These are phyloP conservation scores for Alnus rubra DNA, from an alignment of 306 rosid genomes.

Conservation along the genomic window DNA sequence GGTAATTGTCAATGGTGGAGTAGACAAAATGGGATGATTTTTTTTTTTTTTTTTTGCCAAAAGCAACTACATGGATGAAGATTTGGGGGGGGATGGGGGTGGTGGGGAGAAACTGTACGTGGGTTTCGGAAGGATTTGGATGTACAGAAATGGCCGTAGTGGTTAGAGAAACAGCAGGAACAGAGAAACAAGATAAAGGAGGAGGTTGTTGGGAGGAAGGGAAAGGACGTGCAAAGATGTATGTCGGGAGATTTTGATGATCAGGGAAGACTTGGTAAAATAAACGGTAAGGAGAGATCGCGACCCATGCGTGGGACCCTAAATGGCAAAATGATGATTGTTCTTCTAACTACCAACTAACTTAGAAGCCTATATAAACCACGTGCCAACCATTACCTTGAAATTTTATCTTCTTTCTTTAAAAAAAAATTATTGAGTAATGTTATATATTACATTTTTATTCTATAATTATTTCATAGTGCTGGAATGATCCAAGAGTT, in stretches of 20 bases:
- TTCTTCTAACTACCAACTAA: not conserved
- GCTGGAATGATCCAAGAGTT: no score
- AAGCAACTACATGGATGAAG: not conserved
- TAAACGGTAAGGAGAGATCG: slow-evolving; percentile 8
- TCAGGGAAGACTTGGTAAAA: slow-evolving; percentile 41
- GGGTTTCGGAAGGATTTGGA: slow-evolving; percentile 19
- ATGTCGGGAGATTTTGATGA: slow-evolving; percentile 27
- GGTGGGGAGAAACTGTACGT: slow-evolving; percentile 16
- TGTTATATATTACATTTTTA: no score
- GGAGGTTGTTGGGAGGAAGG: slow-evolving; percentile 39
- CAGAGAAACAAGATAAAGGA: not conserved
- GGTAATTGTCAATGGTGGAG: not conserved
- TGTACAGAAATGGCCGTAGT: slow-evolving; percentile 12
- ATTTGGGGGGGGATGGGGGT: not conserved
- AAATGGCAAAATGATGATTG: not conserved
- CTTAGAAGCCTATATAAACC: not conserved
- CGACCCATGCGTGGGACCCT: slow-evolving; percentile 52
- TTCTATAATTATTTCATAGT: no score
- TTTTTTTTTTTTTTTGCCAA: not conserved
- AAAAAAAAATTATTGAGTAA: no score
- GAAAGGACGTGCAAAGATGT: slow-evolving; percentile 42
- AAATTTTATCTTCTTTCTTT: no score
- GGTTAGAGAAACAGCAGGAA: slow-evolving; percentile 25
- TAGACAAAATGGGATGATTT: not conserved
- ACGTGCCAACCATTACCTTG: not conserved